phyloP scores from a whole-genome alignment of 2,329 filamentous ascomycete genomes.

The Exophiala phaeomuriformis region DNA sequence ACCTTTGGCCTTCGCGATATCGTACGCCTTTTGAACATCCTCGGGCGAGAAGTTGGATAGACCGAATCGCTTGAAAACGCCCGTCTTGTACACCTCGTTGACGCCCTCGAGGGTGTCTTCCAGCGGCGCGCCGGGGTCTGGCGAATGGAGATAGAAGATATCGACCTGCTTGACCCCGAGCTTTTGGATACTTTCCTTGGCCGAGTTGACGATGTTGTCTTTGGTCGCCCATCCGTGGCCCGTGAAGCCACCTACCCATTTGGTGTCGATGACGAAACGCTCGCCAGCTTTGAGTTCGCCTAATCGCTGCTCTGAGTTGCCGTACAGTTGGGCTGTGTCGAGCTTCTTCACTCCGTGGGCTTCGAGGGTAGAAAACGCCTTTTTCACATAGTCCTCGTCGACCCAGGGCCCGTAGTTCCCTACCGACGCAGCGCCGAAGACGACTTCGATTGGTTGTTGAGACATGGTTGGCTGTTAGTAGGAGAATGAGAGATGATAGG shows the following conservation, averaged over 20 bases:
- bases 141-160: conserved; percentile 34
- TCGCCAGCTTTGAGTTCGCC: conserved; percentile 36
- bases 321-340: conserved; percentile 32
- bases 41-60: conserved; percentile 34
- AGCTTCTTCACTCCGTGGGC: conserved; percentile 19
- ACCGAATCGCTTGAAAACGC: conserved; percentile 33
- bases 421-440: conserved; percentile 16
- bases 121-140: conserved; percentile 32
- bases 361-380: conserved; percentile 15
- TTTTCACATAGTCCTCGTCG: conserved; percentile 7
- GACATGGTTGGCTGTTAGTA: conserved; percentile 2
- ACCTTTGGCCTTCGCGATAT: conserved; percentile 31
- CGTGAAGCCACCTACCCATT: conserved; percentile 36
- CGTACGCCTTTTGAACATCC: conserved; percentile 31
- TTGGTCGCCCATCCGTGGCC: conserved; percentile 9
- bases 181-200: conserved; percentile 24
- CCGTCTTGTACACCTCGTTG: conserved; percentile 30
- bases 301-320: conserved; percentile 37
- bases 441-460: conserved; percentile 11
- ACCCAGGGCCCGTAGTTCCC: conserved; percentile 17
- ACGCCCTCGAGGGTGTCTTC: conserved; percentile 34
- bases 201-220: conserved; percentile 24
- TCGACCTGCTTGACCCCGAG: conserved; percentile 30
- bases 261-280: conserved; percentile 43
- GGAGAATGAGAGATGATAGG: neutral